Conservation (phyloP, 75 land plant genomes). For the Picea glauca region DNA sequence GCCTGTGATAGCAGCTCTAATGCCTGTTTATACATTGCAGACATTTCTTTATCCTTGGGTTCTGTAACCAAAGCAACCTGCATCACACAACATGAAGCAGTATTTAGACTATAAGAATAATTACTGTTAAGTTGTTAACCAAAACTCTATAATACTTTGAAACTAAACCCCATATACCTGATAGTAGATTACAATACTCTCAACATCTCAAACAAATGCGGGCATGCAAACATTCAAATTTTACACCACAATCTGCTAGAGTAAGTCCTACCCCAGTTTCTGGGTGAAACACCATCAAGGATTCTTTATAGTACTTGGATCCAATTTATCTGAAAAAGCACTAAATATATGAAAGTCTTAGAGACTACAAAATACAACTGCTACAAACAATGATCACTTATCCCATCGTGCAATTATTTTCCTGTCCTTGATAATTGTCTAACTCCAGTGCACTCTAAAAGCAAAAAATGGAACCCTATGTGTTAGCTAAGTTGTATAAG, state of each 20-base stretch:
- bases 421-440: no score
- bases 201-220: not conserved
- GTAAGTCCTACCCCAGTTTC: not conserved
- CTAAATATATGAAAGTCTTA: no score
- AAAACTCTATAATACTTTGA: not conserved
- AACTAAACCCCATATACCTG: no score
- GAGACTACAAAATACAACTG: no score
- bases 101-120: not conserved
- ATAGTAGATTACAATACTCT: not conserved
- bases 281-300: not conserved
- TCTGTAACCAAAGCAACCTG: conserved; percentile 99
- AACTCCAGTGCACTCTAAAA: no score
- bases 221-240: not conserved
- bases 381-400: no score
- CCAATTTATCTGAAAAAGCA: not conserved
- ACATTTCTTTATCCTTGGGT: conserved; percentile 94
- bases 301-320: not conserved
- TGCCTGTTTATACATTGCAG: conserved; percentile 95
- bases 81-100: conserved; percentile 4
- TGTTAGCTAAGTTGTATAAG: no score
- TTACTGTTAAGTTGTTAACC: not conserved
- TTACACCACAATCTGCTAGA: not conserved
- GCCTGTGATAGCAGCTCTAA: conserved; percentile 93
- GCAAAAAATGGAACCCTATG: no score
- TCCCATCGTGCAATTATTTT: no score